Evolutionary conservation across 177 flowering plant species (phyloP), one percentile per base, ranked within the genome.

Genomic region (Vitis hybrid): DNA sequence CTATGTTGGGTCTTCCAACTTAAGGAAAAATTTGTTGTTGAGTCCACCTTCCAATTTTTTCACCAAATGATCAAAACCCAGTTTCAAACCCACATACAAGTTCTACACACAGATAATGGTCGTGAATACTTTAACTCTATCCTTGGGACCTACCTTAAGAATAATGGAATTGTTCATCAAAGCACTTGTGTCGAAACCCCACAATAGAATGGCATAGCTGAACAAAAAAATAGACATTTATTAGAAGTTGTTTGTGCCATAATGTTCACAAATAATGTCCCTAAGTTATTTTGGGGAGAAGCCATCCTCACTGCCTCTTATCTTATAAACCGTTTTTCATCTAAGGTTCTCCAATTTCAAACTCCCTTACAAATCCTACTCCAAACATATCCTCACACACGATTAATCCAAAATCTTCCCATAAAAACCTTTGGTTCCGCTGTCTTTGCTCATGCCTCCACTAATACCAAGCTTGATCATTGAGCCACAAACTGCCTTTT

Each of bases 311-410:
- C 73, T 8, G 56, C 73, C 2, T 34, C 71, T 1, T 74, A 71
- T 66, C 65, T 77, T 3, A 75, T 78, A 3, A 78, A 80, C 63
- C 26, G 75, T 3, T 14, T 76, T 34, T 26, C 30, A 1, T 66
- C 69, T 10, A 11, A 72, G 3, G 62, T 67, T 6, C 52, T 80
- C 0, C 19, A 72, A 8, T 72, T 65, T 21, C 55, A 30, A 15
- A 74, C 70, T n/a, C 81, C 72, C 15, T 45, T 9, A 17, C 54
- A 62, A 13, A 11, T 12, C 15, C 30, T 26, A 26, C 51, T 66
- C 13, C 2, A 51, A 2, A 10, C 26, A 0, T 63, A 8, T 19
- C 67, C 66, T 15, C 58, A 3, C 11, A 51, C 13, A 6, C 11
- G 12, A 8, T 4, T 58, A 13, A 13, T 52, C 17, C 30, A 57